A percentile compares a stretch with the other conserved stretches of the same genome.
These are phyloP conservation scores for Cyclotella baltica DNA, from an alignment of 108 stramenopile genomes.

Conservation along the genomic window DNA sequence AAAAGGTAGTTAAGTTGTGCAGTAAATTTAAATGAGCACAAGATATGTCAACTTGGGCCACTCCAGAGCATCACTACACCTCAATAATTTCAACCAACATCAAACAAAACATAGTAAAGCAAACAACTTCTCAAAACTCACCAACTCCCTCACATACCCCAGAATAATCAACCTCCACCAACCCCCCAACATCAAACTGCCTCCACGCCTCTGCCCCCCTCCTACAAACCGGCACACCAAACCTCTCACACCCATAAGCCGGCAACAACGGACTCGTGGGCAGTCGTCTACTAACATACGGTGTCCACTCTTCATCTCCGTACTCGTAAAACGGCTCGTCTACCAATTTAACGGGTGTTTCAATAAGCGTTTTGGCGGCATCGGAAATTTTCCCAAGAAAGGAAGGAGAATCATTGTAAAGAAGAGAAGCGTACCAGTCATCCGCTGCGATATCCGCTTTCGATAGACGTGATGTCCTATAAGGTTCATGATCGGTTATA, in stretches of 20 bases:
- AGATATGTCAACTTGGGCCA: no score
- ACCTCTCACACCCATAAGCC: conserved; percentile 86
- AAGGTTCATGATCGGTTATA: conserved; percentile 77
- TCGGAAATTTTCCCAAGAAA: conserved; percentile 42
- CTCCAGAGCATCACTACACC: background rate
- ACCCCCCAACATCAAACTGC: conserved; percentile 83
- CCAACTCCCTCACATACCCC: conserved; percentile 53
- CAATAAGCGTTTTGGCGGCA: conserved; percentile 19
- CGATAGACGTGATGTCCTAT: conserved; percentile 67
- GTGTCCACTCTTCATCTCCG: conserved; percentile 84
- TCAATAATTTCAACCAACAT: background rate
- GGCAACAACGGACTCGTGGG: conserved; percentile 83
- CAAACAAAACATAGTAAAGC: background rate
- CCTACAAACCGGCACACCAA: conserved; percentile 78
- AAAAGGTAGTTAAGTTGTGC: background rate
- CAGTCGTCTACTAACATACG: conserved; percentile 70
- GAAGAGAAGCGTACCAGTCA: conserved; percentile 72
- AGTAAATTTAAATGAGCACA: no score
- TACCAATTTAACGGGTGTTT: conserved; percentile 34
- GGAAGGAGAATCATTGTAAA: conserved; percentile 28
- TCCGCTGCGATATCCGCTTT: conserved; percentile 74
- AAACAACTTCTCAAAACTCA: conserved; percentile 12
- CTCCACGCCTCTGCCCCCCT: conserved; percentile 90
- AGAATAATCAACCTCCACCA: conserved; percentile 79
- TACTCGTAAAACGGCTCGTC: conserved; percentile 46